A percentile compares a stretch with the other conserved stretches of the same genome.
phyloP scores from a whole-genome alignment of 768 basidiomycete genomes.

The Pleurotus tuber-regium region DNA sequence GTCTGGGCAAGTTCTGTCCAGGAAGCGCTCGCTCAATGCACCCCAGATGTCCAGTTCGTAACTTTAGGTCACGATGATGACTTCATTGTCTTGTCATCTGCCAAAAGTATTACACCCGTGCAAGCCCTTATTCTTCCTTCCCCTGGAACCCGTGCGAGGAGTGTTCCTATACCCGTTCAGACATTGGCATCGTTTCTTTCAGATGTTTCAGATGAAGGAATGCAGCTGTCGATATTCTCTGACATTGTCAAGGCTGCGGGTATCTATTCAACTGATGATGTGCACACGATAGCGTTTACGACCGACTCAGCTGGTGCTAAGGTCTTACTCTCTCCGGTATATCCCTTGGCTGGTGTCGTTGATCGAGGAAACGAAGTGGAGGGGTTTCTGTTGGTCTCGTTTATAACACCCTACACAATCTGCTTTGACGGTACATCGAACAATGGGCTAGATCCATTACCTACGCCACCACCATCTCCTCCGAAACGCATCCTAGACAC shows the following conservation, averaged over 20 bases:
- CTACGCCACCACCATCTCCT: conserved; percentile 3
- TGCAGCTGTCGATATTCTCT: conserved; percentile 18
- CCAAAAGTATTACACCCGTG: neutral
- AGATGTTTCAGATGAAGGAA: conserved; percentile 10
- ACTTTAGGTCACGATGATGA: neutral
- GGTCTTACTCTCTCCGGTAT: neutral
- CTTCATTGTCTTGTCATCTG: conserved; percentile 4
- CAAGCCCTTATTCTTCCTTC: conserved; percentile 10
- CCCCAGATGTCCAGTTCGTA: neutral
- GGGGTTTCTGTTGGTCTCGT: neutral
- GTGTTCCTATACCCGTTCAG: conserved; percentile 2
- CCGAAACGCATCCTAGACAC: neutral
- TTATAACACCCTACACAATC: neutral
- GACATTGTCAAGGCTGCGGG: conserved; percentile 1
- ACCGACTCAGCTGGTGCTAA: neutral
- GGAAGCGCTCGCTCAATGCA: neutral
- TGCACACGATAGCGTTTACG: neutral
- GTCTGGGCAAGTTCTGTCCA: neutral
- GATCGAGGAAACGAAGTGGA: neutral
- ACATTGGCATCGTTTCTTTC: conserved; percentile 12
- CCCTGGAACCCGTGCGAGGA: conserved; percentile 5
- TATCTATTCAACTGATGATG: neutral
- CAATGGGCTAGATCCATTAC: neutral
- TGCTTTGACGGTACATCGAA: neutral
- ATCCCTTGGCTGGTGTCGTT: neutral